These are phyloP conservation scores for Ustilago tritici DNA, from an alignment of 1,284 basidiomycete species.

Conservation along the genomic window DNA sequence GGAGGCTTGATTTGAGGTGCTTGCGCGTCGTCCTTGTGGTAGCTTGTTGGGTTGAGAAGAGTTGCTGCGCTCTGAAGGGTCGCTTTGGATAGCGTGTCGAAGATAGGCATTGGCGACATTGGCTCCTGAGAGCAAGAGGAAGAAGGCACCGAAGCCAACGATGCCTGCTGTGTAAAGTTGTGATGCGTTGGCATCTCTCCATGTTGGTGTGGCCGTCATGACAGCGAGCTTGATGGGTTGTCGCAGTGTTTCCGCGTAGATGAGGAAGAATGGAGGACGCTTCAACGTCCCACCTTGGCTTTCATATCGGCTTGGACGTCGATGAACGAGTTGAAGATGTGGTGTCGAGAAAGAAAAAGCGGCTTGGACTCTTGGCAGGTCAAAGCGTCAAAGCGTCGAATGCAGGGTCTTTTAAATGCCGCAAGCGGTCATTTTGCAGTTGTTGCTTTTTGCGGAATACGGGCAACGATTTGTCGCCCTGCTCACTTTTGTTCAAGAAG, in stretches of 20 bases:
- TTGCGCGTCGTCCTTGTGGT: conserved; percentile 6
- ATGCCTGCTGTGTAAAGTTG: conserved; percentile 37
- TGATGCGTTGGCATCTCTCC: conserved; percentile 32
- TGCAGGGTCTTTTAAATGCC: conserved; percentile 4
- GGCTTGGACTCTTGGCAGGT: conserved; percentile 2
- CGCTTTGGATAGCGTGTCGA: not conserved
- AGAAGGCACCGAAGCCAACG: conserved; percentile 24
- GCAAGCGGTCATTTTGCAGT: conserved; percentile 8
- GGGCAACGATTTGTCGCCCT: not conserved
- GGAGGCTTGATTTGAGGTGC: conserved; percentile 1
- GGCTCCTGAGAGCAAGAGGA: conserved; percentile 26
- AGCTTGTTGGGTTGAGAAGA: not conserved
- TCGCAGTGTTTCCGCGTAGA: not conserved
- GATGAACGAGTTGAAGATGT: not conserved
- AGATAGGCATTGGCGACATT: conserved; percentile 23
- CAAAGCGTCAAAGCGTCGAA: not conserved
- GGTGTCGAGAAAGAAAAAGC: no score
- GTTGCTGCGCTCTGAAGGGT: not conserved
- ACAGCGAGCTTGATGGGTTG: not conserved
- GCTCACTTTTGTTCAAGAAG: not conserved
- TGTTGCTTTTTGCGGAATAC: not conserved
- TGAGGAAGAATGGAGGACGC: not conserved
- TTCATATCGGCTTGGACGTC: not conserved
- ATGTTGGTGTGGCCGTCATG: conserved; percentile 23
- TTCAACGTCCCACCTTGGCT: not conserved